Evolutionary conservation across 2,329 filamentous ascomycete species (phyloP), one percentile per base, ranked within the genome.

Genomic region (Ophiocordyceps australis): DNA sequence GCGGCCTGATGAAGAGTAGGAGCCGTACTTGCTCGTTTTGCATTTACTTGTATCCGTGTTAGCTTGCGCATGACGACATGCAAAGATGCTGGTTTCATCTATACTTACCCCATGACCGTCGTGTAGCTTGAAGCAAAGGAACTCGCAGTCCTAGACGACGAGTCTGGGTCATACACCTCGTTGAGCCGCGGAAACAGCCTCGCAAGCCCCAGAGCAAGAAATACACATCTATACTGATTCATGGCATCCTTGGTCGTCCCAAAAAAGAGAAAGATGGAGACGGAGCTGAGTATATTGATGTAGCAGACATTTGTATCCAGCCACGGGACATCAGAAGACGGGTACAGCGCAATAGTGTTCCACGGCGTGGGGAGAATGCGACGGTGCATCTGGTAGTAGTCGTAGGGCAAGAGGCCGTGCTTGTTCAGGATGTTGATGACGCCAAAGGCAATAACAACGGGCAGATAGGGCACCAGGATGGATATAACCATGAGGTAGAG

Each of bases 401-500:
- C 36, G 32, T 57, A 64, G 0, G 54, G 39, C 6, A 35, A 16
- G 1, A 51, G 17, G 3, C 37, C 35, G 2, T 33, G 32, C 24
- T 46, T 34, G 18, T 36, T 17, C 20, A 38, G 27, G 23, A 66
- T 39, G 42, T 65, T 65, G 30, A 42, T 22, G 18, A 45, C 44
- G 4, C 55, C 35, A 5, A 61, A 43, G 15, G 50, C 42, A 22
- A 59, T 22, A 32, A 53, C 44, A 5, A 70, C 35, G 2, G 64
- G 65, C 1, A 65, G 36, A 37, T 64, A 68, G 4, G 63, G 52
- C 4, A 59, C 35, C 2, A 70, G 39, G 33, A 69, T 62, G 22
- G 52, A 53, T 9, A 66, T 28, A 10, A 59, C 54, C 57, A 70
- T 64, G 32, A 62, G 47, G 42, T 68, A 71, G 22, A 72, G 55